These are phyloP conservation scores for Amanita brunnescens DNA, from an alignment of 768 basidiomycete species.

Conservation along the genomic window DNA sequence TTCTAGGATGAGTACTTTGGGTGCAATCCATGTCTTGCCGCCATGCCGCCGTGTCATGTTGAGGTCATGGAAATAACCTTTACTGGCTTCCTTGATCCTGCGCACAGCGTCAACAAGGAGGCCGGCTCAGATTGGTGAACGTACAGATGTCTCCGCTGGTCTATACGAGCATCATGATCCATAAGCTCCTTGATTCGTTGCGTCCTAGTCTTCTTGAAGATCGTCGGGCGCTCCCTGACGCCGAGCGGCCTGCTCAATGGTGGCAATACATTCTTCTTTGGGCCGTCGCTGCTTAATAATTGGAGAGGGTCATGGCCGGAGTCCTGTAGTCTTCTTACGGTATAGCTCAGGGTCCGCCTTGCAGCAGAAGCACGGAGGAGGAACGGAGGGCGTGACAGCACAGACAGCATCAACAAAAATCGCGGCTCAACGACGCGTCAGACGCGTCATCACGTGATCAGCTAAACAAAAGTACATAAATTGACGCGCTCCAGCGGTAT, in stretches of 20 bases:
- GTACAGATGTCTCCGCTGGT: slow-evolving; percentile 59
- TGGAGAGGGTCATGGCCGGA: background rate
- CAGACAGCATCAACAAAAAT: slow-evolving; percentile 1
- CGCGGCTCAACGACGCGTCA: background rate
- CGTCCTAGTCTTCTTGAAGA: slow-evolving; percentile 46
- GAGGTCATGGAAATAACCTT: slow-evolving; percentile 82
- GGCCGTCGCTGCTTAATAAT: background rate
- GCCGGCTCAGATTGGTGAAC: slow-evolving; percentile 12
- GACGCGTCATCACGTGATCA: slow-evolving; percentile 22
- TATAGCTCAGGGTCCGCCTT: background rate
- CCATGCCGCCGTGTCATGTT: slow-evolving; percentile 75
- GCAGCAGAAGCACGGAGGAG: background rate
- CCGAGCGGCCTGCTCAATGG: slow-evolving; percentile 65
- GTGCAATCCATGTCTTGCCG: slow-evolving; percentile 94
- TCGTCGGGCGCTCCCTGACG: slow-evolving; percentile 58
- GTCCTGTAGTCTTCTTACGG: background rate
- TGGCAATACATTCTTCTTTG: slow-evolving; percentile 19
- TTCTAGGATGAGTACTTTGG: slow-evolving; percentile 79
- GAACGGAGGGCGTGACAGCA: background rate
- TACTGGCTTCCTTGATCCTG: slow-evolving; percentile 48
- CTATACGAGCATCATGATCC: slow-evolving; percentile 60
- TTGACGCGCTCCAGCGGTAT: slow-evolving; percentile 27
- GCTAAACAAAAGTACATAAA: slow-evolving; percentile 26
- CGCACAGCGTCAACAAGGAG: background rate
- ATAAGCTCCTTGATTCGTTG: slow-evolving; percentile 61